Percentiles rank a stretch among this genome's conserved stretches.
Conservation (phyloP, 768 basidiomycete species). For the Paxillus rubicundulus region DNA sequence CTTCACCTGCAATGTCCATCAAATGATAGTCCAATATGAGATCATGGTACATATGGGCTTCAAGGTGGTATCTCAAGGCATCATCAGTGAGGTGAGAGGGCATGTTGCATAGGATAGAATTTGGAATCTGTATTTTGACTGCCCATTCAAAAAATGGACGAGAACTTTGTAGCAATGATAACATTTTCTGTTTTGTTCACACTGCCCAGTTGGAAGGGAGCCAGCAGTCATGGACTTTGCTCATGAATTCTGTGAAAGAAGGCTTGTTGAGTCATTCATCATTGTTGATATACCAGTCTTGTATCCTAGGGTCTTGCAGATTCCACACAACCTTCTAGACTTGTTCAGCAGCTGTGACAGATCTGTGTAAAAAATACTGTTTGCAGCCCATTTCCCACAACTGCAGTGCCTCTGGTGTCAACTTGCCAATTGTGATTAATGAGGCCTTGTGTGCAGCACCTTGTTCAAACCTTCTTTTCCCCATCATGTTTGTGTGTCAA, state of each 20-base stretch:
- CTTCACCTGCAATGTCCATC: not conserved
- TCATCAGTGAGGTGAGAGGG: conserved; percentile 8
- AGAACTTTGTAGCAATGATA: not conserved
- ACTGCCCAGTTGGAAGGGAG: conserved; percentile 9
- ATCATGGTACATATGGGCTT: conserved; percentile 14
- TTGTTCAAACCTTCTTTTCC: not conserved
- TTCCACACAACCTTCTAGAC: not conserved
- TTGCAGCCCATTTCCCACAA: no score
- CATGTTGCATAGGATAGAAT: conserved; percentile 12
- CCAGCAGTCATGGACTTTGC: not conserved
- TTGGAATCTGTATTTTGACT: conserved; percentile 5
- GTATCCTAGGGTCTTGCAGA: conserved; percentile 2
- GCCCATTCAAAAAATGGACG: conserved; percentile 12
- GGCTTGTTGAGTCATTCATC: not conserved
- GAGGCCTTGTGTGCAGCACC: not conserved
- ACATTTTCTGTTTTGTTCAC: not conserved
- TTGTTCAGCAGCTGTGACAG: not conserved
- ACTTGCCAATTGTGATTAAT: not conserved
- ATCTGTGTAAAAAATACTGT: no score
- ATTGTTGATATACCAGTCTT: conserved; percentile 7
- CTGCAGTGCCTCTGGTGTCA: not conserved
- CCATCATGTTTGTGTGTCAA: not conserved
- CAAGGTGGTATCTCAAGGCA: conserved; percentile 10
- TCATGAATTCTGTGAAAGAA: conserved; percentile 2
- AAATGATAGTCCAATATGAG: conserved; percentile 4